A percentile compares a stretch with the other conserved stretches of the same genome.
Evolutionary conservation across 257 asterid genomes (phyloP).

Genomic region (Euphrasia confusa): DNA sequence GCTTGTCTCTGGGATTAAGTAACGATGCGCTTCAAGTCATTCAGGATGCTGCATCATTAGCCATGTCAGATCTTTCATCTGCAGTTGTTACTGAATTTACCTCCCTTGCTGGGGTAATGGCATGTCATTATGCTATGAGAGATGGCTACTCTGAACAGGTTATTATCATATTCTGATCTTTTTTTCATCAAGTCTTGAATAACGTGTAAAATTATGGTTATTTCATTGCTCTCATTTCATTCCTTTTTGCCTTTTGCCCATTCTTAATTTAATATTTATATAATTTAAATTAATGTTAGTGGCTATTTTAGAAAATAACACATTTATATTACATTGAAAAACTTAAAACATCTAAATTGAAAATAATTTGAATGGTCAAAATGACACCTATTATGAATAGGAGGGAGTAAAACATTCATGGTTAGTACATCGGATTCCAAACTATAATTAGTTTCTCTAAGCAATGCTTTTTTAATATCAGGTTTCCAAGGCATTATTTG

Average conservation of each 20-base stretch:
- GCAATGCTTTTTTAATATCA: conserved; percentile 30
- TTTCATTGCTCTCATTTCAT: conserved; percentile 14
- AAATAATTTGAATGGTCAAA: no score
- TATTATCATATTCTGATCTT: conserved; percentile 17
- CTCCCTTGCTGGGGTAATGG: conserved; percentile 91
- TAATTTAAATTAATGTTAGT: no score
- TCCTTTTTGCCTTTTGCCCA: conserved; percentile 6
- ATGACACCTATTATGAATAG: no score
- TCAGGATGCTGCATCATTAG: conserved; percentile 72
- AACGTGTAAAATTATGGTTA: neutral
- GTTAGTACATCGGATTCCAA: conserved; percentile 13
- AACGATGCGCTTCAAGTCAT: conserved; percentile 52
- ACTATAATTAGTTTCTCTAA: conserved; percentile 21
- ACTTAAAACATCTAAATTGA: no score
- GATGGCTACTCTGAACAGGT: conserved; percentile 92
- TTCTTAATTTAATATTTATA: neutral
- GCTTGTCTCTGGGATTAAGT: conserved; percentile 46
- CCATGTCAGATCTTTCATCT: conserved; percentile 90
- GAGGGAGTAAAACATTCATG: neutral
- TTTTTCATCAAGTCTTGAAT: conserved; percentile 14
- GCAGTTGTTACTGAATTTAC: conserved; percentile 93
- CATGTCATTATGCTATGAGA: conserved; percentile 88
- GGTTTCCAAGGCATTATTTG: conserved; percentile 85
- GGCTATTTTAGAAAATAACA: no score
- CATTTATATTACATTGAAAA: no score